phyloP scores from a whole-genome alignment of 208 protist genomes.

The Crithidia thermophila region DNA sequence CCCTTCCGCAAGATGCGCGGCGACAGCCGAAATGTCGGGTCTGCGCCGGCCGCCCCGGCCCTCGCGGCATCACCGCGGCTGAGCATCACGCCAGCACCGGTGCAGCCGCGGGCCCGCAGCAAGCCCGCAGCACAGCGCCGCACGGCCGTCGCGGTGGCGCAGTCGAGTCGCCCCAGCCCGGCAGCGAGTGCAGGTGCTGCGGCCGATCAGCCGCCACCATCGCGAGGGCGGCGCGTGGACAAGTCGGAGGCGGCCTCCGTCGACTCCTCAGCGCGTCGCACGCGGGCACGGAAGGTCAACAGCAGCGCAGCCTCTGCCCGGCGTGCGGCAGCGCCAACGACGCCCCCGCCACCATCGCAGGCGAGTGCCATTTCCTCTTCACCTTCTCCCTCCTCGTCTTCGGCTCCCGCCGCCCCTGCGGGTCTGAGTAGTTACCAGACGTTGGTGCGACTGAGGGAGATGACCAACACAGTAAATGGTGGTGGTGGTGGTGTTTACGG shows the following conservation, averaged over 20 bases:
- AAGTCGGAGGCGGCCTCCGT: neutral
- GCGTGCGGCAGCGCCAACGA: neutral
- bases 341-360: neutral
- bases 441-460: neutral
- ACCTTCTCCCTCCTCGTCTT: neutral
- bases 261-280: neutral
- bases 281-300: slow-evolving; percentile 4
- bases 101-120: slow-evolving; percentile 11
- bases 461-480: neutral
- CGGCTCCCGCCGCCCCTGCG: neutral
- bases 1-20: slow-evolving; percentile 10
- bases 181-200: neutral
- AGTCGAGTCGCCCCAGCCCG: neutral
- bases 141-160: neutral
- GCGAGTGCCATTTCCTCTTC: neutral
- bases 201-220: neutral
- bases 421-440: neutral
- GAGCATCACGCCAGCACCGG: neutral
- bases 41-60: neutral
- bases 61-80: neutral
- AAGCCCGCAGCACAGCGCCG: slow-evolving; percentile 7
- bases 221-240: neutral
- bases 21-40: neutral
- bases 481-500: neutral
- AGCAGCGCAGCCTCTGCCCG: neutral